Conservation (phyloP, 208 protist genomes). For the Acanthamoeba lugdunensis region DNA sequence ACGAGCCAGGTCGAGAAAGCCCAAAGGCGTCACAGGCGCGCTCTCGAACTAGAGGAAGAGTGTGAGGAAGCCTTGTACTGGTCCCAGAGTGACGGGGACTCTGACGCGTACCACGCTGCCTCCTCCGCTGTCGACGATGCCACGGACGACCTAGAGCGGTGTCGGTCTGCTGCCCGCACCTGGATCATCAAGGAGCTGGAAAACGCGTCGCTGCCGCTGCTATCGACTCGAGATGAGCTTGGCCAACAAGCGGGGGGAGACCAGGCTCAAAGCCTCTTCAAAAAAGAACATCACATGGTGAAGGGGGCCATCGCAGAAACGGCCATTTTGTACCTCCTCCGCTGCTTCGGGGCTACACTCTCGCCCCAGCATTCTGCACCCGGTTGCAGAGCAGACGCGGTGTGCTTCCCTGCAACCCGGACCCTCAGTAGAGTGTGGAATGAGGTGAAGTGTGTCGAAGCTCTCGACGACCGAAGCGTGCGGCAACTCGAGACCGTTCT, state of each 20-base stretch:
- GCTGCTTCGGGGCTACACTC: neutral
- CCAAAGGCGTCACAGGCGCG: neutral
- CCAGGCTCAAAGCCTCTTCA: neutral
- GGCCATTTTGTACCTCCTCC: conserved; percentile 7
- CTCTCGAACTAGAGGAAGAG: neutral
- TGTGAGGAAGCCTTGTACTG: neutral
- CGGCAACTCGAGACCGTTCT: neutral
- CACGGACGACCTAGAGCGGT: neutral
- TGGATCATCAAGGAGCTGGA: neutral
- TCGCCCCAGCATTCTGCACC: neutral
- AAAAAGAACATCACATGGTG: neutral
- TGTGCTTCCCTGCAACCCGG: neutral
- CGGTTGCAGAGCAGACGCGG: neutral
- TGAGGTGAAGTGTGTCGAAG: neutral
- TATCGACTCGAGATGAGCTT: neutral
- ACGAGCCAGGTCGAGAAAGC: neutral
- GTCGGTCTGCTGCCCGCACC: neutral
- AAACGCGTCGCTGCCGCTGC: neutral
- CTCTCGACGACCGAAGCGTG: neutral
- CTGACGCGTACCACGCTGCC: neutral
- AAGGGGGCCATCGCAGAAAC: neutral
- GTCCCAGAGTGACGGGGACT: neutral
- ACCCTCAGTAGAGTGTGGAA: neutral
- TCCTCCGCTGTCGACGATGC: neutral
- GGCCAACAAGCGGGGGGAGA: neutral